A percentile compares a stretch with the other conserved stretches of the same genome.
Conservation (phyloP, 768 basidiomycete genomes). For the Krasilnikovozyma curviuscula region DNA sequence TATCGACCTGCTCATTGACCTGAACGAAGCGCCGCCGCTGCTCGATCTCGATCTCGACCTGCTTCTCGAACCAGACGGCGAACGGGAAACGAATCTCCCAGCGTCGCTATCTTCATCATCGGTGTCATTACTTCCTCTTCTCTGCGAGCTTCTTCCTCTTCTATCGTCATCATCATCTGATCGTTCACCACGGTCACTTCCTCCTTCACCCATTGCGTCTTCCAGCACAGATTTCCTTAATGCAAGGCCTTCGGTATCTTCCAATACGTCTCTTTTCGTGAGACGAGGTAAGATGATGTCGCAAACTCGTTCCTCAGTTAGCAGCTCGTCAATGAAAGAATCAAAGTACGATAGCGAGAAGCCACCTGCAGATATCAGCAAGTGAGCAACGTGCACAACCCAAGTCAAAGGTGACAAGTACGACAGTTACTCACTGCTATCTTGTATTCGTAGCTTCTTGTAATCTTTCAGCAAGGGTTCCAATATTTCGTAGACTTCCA, state of each 20-base stretch:
- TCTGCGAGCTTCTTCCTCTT: not conserved
- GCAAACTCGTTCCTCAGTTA: conserved; percentile 80
- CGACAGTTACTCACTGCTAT: conserved; percentile 43
- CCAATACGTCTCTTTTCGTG: conserved; percentile 62
- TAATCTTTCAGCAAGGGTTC: conserved; percentile 91
- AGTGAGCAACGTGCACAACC: not conserved
- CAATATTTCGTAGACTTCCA: conserved; percentile 77
- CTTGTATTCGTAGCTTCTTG: conserved; percentile 61
- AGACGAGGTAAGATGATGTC: conserved; percentile 88
- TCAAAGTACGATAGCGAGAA: conserved; percentile 76
- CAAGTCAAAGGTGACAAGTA: not conserved
- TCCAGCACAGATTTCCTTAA: conserved; percentile 63
- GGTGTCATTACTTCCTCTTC: not conserved
- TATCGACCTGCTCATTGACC: too few relatives aligned
- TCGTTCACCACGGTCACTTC: not conserved
- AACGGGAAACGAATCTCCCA: not conserved
- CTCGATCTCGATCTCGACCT: too few relatives aligned
- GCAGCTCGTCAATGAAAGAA: conserved; percentile 66
- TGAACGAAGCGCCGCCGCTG: too few relatives aligned
- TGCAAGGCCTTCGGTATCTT: conserved; percentile 77
- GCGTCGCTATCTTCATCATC: not conserved
- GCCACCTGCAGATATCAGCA: conserved; percentile 38
- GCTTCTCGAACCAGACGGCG: not conserved
- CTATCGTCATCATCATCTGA: not conserved
- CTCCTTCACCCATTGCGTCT: not conserved